These are phyloP conservation scores for Xylaria intraflava DNA, from an alignment of 495 filamentous ascomycete genomes.

Conservation along the genomic window DNA sequence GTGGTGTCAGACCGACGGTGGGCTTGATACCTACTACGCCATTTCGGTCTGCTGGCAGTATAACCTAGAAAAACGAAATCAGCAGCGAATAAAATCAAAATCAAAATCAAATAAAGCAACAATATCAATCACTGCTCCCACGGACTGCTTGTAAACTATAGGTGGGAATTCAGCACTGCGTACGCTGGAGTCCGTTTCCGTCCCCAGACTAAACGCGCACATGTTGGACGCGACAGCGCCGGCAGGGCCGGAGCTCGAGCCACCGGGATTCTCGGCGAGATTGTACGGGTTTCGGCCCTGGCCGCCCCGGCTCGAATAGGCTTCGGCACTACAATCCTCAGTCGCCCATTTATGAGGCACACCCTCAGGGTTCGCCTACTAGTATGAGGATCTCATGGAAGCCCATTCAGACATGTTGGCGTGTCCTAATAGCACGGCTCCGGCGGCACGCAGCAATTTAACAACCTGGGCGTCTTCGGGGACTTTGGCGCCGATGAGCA, in stretches of 20 bases:
- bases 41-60: slow-evolving; percentile 57
- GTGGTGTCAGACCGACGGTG: slow-evolving; percentile 57
- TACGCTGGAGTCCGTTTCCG: slow-evolving; percentile 66
- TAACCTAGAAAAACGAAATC: background rate
- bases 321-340: slow-evolving; percentile 42
- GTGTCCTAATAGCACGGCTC: slow-evolving; percentile 63
- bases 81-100: no score
- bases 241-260: slow-evolving; percentile 57
- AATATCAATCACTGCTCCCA: background rate
- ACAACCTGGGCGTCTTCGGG: slow-evolving; percentile 63
- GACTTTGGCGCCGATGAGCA: slow-evolving; percentile 56
- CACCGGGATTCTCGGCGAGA: slow-evolving; percentile 61
- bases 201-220: slow-evolving; percentile 58
- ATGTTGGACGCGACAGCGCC: slow-evolving; percentile 57
- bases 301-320: slow-evolving; percentile 59
- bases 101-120: no score
- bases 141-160: slow-evolving; percentile 34
- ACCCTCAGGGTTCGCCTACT: background rate
- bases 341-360: background rate
- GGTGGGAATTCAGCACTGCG: slow-evolving; percentile 24
- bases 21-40: slow-evolving; percentile 62
- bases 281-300: slow-evolving; percentile 63
- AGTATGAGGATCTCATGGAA: slow-evolving; percentile 27
- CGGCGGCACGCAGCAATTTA: slow-evolving; percentile 51
- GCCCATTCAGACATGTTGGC: slow-evolving; percentile 69